Base-by-base conservation (phyloP, 73 alveolate species). In the Paramecium primaurelia region DNA sequence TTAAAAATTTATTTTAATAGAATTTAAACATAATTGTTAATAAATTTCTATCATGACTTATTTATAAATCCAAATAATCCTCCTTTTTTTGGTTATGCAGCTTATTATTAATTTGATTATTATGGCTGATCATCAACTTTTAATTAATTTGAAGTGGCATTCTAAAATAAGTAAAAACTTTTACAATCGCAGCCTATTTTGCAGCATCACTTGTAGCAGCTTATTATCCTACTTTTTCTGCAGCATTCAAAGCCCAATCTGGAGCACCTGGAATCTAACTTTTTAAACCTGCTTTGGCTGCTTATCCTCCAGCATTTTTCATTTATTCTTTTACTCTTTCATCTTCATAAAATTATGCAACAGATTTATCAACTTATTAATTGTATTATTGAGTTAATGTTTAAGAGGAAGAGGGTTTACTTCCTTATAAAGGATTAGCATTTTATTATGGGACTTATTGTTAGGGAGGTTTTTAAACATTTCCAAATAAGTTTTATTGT, bases 191-290 rank as follows among this genome's bases (percentile, higher is more conserved):
- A 14, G 91, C 91, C 25, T 80, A 12, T 45, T 47, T 80, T 10
- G 91, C 91, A 18, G 91, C 91, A 80, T 80, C 91, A 47, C 91
- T 80, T 20, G 91, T 42, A 14, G 91, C 91, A n/a, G 77, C 91
- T 22, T 40, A 20, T 80, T 80, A 28, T 5, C 91, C 91, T 42
- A 58, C 91, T 47, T 80, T 80, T 47, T 80, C 77, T 2, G 91
- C 91, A 14, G 47, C 54, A 44, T 26, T 26, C 6, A 80, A 25
- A 26, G 73, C 91, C 91, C 91, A 80, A 49, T 80, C 91, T 80
- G 91, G 91, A n/a, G 91, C 91, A 0, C 91, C 91, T 80, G 91
- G 91, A 4, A 80, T 49, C 32, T 80, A 80, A 2, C 49, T 42
- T 45, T 42, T 49, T 9, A 80, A 28, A 26, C 77, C 51, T 80